Evolutionary conservation across 805 yeast genomes (phyloP), one percentile per base, ranked within the genome.

Genomic region (Saturnispora silvae): DNA sequence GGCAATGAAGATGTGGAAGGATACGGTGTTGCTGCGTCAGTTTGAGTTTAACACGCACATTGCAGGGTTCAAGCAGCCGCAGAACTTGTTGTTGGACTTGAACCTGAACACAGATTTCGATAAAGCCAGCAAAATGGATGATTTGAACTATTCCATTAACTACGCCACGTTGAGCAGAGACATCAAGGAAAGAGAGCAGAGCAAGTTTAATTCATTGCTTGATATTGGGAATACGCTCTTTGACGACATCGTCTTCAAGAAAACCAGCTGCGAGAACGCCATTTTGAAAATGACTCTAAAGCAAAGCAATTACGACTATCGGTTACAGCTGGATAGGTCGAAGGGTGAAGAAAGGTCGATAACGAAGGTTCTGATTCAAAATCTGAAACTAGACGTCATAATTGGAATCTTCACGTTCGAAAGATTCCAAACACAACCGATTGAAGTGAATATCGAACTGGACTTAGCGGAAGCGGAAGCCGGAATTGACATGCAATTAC

Each of bases 341-440:
- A 20, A 33, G 13, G 20, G 27, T 16, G 20, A 15, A n/a, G 15
- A 4, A 16, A 5, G 8, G 1, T 30, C 5, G 9, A 7, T 14
- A 4, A 37, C 31, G 9, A 27, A 31, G 36, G 10, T 42, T 26
- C 5, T 14, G 16, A 25, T 46, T 14, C 3, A 31, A 4, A 33
- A 38, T 28, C 9, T 40, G 7, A 28, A 38, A 8, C 7, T 44
- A 3, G 34, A 35, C 34, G 79, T 95, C 0, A 65, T 87, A n/a
- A 81, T 92, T 46, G 99, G 98, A 4, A 92, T 92, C 6, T 89
- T 86, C 61, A 80, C 86, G 2, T 83, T 86, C 59, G 99, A 92
- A 55, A 66, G 98, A 41, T 57, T 78, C 17, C 78, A 80, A 50
- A 76, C 72, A 47, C 99, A 92, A 59, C 76, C 76, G 32, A 83